phyloP scores from a whole-genome alignment of 2,329 filamentous ascomycete species.

The Ceratocystis ficicola region DNA sequence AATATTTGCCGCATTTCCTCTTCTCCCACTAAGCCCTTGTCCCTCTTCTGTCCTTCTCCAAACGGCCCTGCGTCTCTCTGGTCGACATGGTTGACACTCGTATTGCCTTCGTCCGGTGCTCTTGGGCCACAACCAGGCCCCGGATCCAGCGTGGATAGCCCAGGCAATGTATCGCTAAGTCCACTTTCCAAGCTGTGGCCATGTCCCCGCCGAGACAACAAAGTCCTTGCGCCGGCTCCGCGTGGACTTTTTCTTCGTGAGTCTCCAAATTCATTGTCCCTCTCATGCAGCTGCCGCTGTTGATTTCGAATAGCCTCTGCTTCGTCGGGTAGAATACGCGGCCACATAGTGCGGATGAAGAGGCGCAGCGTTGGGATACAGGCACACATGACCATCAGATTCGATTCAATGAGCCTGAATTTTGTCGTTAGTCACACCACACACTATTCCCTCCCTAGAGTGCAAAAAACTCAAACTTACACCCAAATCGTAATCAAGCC shows the following conservation, averaged over 20 bases:
- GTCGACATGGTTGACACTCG: not conserved
- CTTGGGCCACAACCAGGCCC: not conserved
- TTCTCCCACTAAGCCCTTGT: not conserved
- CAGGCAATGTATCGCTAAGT: conserved; percentile 3
- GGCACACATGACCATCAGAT: conserved; percentile 6
- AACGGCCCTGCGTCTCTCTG: not conserved
- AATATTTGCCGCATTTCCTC: conserved; percentile 4
- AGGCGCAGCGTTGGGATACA: conserved; percentile 3
- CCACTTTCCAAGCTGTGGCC: not conserved
- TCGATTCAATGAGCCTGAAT: not conserved
- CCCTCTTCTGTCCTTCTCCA: not conserved
- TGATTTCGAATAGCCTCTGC: not conserved
- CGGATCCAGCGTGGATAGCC: not conserved
- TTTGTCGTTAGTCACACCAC: not conserved
- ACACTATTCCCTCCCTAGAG: not conserved
- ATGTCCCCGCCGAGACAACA: not conserved
- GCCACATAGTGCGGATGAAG: not conserved
- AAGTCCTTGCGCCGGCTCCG: not conserved
- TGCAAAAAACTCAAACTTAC: not conserved
- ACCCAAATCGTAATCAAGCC: conserved; percentile 1
- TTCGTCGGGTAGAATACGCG: not conserved
- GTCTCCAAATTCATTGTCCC: not conserved
- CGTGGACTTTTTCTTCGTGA: not conserved
- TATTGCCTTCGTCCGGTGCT: not conserved
- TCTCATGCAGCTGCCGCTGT: not conserved